Base-by-base conservation (phyloP, 805 yeast species). In the Monosporozyma solicola region DNA sequence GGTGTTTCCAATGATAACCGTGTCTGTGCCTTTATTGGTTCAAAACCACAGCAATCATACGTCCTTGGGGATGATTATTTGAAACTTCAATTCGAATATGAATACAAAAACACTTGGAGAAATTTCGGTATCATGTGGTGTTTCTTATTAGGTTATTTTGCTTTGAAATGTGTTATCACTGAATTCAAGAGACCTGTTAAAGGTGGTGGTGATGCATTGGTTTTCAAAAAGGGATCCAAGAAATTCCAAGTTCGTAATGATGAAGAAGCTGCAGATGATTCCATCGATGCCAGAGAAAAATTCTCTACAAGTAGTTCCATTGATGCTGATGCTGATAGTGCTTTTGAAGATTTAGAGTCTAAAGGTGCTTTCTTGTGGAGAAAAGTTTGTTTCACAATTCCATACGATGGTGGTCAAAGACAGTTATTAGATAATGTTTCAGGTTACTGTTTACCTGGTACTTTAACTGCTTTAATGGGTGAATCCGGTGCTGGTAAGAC, bases 401-500 rank as follows among this genome's bases (percentile, higher is more conserved):
- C 80, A 60, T 80, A 80, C 59, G 79, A 82, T 61, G 69, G 69
- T 33, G 85, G 77, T 53, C 70, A 76, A 41, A 72, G 87, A 61
- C 72, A 79, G 54, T 74, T 84, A 55, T 68, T 84, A 61, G 73
- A 74, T 55, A 74, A 77, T 57, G 85, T 85, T 53, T 84, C 82
- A 61, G 91, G 90, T 44, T 84, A 84, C 80, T 87, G 84, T 50
- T 79, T 80, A 60, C 89, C 89, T 4, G 89, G 89, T 56, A 83
- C 86, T 47, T 68, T 85, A 64, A 85, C 89, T 47, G 91, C 91
- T 1, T 65, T 80, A 51, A 79, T 80, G 84, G 86, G 87, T 58
- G 82, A 83, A 29, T 80, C 87, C 49, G 88, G 88, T 67, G 89
- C 89, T 52, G 89, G 89, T 72, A 83, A 83, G 63, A 84, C 89